Percentiles rank a stretch among this genome's conserved stretches.
These are phyloP conservation scores for Eutypa lata DNA, from an alignment of 2,329 filamentous ascomycete genomes.

Conservation along the genomic window DNA sequence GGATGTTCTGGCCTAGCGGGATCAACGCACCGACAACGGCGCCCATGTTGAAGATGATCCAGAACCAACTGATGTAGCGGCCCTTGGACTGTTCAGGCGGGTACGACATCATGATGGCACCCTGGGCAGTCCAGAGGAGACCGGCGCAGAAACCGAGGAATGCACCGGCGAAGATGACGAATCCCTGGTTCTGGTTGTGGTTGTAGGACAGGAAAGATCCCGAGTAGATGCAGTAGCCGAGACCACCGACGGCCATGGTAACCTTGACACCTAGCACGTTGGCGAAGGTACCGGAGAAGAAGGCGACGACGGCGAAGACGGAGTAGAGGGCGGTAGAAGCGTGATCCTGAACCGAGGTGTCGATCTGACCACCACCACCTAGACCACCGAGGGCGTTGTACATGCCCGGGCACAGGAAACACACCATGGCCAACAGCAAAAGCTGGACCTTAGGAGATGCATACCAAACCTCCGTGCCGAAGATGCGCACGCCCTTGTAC, in stretches of 20 bases:
- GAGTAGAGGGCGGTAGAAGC: constrained; percentile 50
- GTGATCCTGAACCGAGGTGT: constrained; percentile 56
- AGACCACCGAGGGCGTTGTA: constrained; percentile 66
- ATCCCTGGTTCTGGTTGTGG: constrained; percentile 65
- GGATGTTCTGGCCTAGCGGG: constrained; percentile 69
- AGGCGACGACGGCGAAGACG: constrained; percentile 56
- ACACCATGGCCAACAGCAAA: constrained; percentile 66
- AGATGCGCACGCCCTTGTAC: constrained; percentile 60
- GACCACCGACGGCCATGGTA: constrained; percentile 67
- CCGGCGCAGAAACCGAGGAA: constrained; percentile 76
- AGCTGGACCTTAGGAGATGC: constrained; percentile 72
- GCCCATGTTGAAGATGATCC: constrained; percentile 92
- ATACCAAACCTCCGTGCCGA: constrained; percentile 59
- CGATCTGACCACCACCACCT: constrained; percentile 60
- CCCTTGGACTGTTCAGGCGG: constrained; percentile 79
- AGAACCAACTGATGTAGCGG: constrained; percentile 85
- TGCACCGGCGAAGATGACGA: constrained; percentile 73
- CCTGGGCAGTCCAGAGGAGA: constrained; percentile 78
- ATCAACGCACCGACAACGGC: constrained; percentile 81
- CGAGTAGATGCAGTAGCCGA: constrained; percentile 75
- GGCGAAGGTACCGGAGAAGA: constrained; percentile 73
- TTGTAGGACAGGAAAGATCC: constrained; percentile 68
- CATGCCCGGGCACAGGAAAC: constrained; percentile 71
- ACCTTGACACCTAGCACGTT: constrained; percentile 70
- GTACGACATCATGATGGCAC: constrained; percentile 87